A percentile compares a stretch with the other conserved stretches of the same genome.
Conservation (phyloP, 1,139 yeast species). For the Pichia sp. region DNA sequence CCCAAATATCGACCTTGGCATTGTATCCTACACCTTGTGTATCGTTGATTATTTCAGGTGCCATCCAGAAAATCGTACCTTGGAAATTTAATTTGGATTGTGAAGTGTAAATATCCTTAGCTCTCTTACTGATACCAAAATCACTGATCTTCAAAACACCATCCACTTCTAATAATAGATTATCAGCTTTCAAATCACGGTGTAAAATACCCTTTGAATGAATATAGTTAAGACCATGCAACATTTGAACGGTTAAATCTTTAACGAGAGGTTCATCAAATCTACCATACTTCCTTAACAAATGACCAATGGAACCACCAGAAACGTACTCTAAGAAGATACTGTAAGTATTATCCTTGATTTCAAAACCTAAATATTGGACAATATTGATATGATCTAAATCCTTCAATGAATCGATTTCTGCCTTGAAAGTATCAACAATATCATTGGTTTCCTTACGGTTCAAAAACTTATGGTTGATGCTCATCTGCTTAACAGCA, state of each 20-base stretch:
- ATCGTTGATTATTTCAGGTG: constrained; percentile 95
- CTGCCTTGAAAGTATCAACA: constrained; percentile 77
- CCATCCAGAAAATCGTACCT: constrained; percentile 99
- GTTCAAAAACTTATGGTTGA: constrained; percentile 43
- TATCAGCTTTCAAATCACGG: constrained; percentile 96
- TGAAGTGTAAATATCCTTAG: constrained; percentile 84
- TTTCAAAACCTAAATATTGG: constrained; percentile 92
- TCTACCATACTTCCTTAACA: constrained; percentile 79
- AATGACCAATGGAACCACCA: constrained; percentile 93
- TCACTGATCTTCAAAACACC: constrained; percentile 97
- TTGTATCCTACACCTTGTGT: constrained; percentile 71
- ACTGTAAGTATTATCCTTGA: constrained; percentile 71
- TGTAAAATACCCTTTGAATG: constrained; percentile 89
- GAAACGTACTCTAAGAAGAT: constrained; percentile 94
- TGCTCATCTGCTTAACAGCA: constrained; percentile 94
- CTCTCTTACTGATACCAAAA: constrained; percentile 92
- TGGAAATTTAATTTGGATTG: constrained; percentile 93
- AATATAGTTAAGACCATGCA: constrained; percentile 79
- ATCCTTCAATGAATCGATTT: constrained; percentile 93
- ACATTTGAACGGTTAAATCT: constrained; percentile 75
- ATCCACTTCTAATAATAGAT: constrained; percentile 80
- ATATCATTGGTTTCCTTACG: constrained; percentile 57
- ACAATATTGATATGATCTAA: constrained; percentile 93
- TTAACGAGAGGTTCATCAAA: constrained; percentile 78
- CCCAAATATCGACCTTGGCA: constrained; percentile 94